Evolutionary conservation across 148 eudicot genomes (phyloP).

Genomic region (Chenopodium berlandieri): DNA sequence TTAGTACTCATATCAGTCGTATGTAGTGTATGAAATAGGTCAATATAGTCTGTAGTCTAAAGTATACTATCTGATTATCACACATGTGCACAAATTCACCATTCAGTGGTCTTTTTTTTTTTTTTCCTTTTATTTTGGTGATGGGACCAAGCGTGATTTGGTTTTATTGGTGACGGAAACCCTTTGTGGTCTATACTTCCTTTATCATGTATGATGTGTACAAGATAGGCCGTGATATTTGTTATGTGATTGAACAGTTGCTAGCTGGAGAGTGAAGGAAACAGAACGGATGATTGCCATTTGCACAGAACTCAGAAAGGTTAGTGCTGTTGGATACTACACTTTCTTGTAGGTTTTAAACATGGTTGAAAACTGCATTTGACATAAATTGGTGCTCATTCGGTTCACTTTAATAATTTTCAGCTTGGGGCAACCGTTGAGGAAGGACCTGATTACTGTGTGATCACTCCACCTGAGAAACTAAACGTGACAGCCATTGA

Average conservation of each 20-base stretch:
- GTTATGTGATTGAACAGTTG: constrained; percentile 49
- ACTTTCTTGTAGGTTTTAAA: neutral
- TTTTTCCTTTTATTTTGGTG: too few relatives aligned
- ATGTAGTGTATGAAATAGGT: too few relatives aligned
- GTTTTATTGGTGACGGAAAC: too few relatives aligned
- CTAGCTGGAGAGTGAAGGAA: constrained; percentile 99
- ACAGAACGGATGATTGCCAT: constrained; percentile 98
- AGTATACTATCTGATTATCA: neutral
- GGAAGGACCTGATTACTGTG: constrained; percentile 93
- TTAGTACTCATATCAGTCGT: too few relatives aligned
- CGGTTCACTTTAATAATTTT: neutral
- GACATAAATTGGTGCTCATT: neutral
- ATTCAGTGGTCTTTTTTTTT: neutral
- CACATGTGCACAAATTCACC: neutral
- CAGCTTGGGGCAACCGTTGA: constrained; percentile 98
- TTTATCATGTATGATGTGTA: neutral
- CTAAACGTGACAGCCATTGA: constrained; percentile 80
- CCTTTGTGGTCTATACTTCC: too few relatives aligned
- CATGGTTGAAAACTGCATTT: neutral
- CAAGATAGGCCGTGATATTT: constrained; percentile 7
- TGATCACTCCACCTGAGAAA: constrained; percentile 91
- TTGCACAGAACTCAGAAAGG: constrained; percentile 99
- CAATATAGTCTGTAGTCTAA: too few relatives aligned
- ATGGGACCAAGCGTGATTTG: too few relatives aligned
- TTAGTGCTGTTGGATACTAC: constrained; percentile 18